Evolutionary conservation across 1,139 yeast species (phyloP), one percentile per base, ranked within the genome.

Genomic region (Blastobotrys proliferans): DNA sequence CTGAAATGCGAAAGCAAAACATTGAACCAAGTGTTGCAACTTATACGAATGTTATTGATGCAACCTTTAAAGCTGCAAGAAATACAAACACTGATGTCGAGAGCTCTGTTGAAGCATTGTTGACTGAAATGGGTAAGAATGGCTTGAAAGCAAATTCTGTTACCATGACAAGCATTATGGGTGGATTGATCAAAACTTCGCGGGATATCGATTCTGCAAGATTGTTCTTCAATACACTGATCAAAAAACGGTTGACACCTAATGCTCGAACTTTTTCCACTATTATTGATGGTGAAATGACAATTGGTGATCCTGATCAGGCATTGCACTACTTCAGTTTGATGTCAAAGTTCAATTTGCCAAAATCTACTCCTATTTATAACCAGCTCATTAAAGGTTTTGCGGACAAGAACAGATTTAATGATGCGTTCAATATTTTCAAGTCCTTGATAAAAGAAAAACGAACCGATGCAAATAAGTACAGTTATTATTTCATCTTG

Each of bases 1-100:
- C 60, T n/a, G 52, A 60, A 24, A 63, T 74, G 66, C 45, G 51
- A 4, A 48, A 53, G 6, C 46, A 67, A 28, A 63, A 69, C n/a
- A 64, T 81, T 28, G 58, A 69, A 27, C 84, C 83, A 22, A 86
- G 81, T 57, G 70, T 78, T 40, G 79, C 78, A 13, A 81, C 92
- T 1, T 77, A 78, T 60, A 75, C 90, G n/a, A 74, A 74, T 30
- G 64, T 82, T 26, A 70, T 82, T 43, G 81, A 81, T 56, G 63
- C 73, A 42, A 69, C 74, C 52, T 71, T 81, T 64, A 79, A 76
- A 57, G 51, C 58, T 27, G 67, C 73, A 38, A 65, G 67, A 34
- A 63, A 67, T 8, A 69, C 63, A 43, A 78, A 81, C 10, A 58
- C 68, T 43, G 60, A 64, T n/a, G 75, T 81, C 3, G 61, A 70